Conservation (phyloP, 2,329 filamentous ascomycete genomes). For the Cadophora luteo-olivacea region DNA sequence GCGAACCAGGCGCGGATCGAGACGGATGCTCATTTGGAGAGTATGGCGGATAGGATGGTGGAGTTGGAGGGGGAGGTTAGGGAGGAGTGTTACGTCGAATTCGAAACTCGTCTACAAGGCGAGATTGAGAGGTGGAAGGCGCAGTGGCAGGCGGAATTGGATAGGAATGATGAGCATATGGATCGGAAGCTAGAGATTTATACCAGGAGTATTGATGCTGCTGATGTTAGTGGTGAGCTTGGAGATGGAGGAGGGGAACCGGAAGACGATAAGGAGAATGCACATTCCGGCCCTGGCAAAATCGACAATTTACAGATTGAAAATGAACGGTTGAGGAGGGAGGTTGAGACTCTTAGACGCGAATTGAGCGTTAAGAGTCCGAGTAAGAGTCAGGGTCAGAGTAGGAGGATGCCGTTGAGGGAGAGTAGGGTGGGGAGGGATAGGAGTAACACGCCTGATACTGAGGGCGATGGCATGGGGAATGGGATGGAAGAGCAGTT, state of each 20-base stretch:
- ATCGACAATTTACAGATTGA: slow-evolving; percentile 70
- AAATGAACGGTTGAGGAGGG: slow-evolving; percentile 71
- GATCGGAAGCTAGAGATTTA: slow-evolving; percentile 86
- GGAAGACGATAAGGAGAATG: slow-evolving; percentile 65
- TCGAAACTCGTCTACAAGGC: slow-evolving; percentile 76
- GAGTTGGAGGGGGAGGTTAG: slow-evolving; percentile 83
- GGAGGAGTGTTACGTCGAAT: slow-evolving; percentile 87
- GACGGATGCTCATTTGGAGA: slow-evolving; percentile 76
- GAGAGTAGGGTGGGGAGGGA: slow-evolving; percentile 21
- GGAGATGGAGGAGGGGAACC: not conserved
- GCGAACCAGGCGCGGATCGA: slow-evolving; percentile 74
- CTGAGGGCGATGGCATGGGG: not conserved
- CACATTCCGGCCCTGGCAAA: slow-evolving; percentile 46
- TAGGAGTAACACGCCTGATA: slow-evolving; percentile 1
- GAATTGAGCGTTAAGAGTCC: slow-evolving; percentile 62
- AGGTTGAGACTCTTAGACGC: slow-evolving; percentile 68
- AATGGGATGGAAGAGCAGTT: slow-evolving; percentile 20
- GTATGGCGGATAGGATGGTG: slow-evolving; percentile 65
- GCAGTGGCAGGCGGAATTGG: slow-evolving; percentile 78
- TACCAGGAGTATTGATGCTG: slow-evolving; percentile 55
- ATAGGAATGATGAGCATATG: slow-evolving; percentile 82
- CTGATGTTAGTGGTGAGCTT: too few species aligned
- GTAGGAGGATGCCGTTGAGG: slow-evolving; percentile 30
- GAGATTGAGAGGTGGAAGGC: slow-evolving; percentile 85
- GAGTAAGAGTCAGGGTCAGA: slow-evolving; percentile 40